Evolutionary conservation across 1,139 yeast species (phyloP), one percentile per base, ranked within the genome.

Genomic region (Saccharomyces hybrid): DNA sequence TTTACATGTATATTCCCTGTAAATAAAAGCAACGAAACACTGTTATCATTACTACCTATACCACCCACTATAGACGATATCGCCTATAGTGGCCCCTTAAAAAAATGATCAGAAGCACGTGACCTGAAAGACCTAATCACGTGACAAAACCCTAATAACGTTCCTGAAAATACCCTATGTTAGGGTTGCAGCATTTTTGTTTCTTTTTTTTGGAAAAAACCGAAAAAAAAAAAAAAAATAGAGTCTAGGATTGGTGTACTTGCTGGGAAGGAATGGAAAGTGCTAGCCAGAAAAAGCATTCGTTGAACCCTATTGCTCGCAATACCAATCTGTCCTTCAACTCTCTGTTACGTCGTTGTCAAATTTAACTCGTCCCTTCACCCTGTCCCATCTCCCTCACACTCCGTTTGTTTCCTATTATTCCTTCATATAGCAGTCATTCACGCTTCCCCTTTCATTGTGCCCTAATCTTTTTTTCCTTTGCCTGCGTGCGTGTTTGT

Each of bases 61-160:
- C 62, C 8, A 56, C 58, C 5, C 6, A 4, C 26, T 24, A 24
- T 6, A 24, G 59, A 57, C 27, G 58, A 53, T 28, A 62, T 58
- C 50, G 57, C 58, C 11, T 60, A 4, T 59, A 42, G 11, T 4
- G 24, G n/a, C 26, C 44, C 44, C 44, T 9, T 38, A 14, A 14
- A 14, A 34, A 16, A 34, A 16, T 14, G 44, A 5, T 19, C 3
- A 4, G 19, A 38, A 12, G 16, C 42, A 34, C 42, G 42, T 34
- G 42, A 34, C 21, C 42, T 14, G 14, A 14, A 12, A 32, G 16
- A 2, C 14, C 19, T n/a, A 14, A 34, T 8, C 44, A 38, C 44
- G 44, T 38, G 44, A 38, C 44, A 5, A 19, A 16, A 16, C 21
- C 44, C 26, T 16, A 38, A 19, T 4, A 38, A 9, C 4, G 4